Evolutionary conservation across 2,329 filamentous ascomycete genomes (phyloP).

Genomic region (Chrysoporthe deuterocubensis): DNA sequence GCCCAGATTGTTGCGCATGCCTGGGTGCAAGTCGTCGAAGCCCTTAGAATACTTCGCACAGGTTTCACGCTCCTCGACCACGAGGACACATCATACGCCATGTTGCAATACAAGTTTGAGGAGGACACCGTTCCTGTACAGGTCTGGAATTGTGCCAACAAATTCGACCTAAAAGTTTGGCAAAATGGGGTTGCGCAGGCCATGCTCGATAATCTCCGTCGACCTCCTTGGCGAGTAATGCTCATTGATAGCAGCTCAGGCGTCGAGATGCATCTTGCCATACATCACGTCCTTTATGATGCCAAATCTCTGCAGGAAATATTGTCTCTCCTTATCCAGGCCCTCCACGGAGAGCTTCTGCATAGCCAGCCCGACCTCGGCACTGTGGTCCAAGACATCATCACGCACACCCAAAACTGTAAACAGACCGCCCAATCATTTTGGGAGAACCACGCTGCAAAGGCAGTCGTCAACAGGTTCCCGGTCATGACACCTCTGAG

Average conservation of each 20-base stretch:
- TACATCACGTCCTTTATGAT: slow-evolving; percentile 88
- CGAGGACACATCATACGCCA: slow-evolving; percentile 67
- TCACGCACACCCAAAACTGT: slow-evolving; percentile 40
- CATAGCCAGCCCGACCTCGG: slow-evolving; percentile 33
- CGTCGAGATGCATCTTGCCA: slow-evolving; percentile 48
- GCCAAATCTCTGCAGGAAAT: slow-evolving; percentile 72
- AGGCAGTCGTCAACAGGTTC: slow-evolving; percentile 69
- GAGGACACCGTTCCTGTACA: slow-evolving; percentile 31
- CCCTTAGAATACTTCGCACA: slow-evolving; percentile 75
- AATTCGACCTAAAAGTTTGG: slow-evolving; percentile 44
- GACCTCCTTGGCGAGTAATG: slow-evolving; percentile 66
- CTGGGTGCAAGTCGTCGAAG: slow-evolving; percentile 59
- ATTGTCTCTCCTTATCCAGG: slow-evolving; percentile 59
- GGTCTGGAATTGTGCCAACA: slow-evolving; percentile 21
- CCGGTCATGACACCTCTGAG: slow-evolving; percentile 73
- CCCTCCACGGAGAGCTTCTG: slow-evolving; percentile 40
- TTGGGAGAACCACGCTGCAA: slow-evolving; percentile 63
- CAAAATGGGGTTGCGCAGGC: slow-evolving; percentile 37
- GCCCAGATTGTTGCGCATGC: slow-evolving; percentile 52
- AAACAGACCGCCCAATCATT: slow-evolving; percentile 51
- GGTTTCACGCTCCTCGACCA: slow-evolving; percentile 71
- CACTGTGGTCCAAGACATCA: slow-evolving; percentile 44
- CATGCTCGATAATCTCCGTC: slow-evolving; percentile 50
- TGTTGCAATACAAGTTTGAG: slow-evolving; percentile 63
- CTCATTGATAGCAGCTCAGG: slow-evolving; percentile 43